A percentile compares a stretch with the other conserved stretches of the same genome.
phyloP scores from a whole-genome alignment of 768 basidiomycete species.

The Candolleomyces efflorescens region DNA sequence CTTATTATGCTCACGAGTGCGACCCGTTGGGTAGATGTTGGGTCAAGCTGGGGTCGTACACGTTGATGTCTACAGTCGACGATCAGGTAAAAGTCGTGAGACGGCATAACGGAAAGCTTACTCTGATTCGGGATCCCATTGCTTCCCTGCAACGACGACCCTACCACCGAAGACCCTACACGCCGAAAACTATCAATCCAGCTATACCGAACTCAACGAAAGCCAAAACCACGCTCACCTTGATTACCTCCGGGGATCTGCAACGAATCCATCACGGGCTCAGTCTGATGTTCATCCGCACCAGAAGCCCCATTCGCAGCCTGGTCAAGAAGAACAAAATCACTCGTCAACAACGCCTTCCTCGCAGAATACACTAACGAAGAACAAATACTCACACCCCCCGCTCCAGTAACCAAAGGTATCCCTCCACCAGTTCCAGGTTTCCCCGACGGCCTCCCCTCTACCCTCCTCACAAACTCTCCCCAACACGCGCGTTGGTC shows the following conservation, averaged over 20 bases:
- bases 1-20: neutral
- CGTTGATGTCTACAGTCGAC: conserved; percentile 1
- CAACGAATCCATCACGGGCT: conserved; percentile 3
- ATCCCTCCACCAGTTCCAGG: neutral
- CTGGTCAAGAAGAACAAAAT: conserved; percentile 2
- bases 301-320: neutral
- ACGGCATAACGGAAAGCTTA: neutral
- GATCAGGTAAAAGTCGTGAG: neutral
- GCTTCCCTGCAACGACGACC: neutral
- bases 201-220: neutral
- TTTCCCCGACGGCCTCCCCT: conserved; percentile 38
- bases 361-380: neutral
- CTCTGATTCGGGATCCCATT: neutral
- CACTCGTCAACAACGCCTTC: conserved; percentile 1
- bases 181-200: neutral
- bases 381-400: conserved; percentile 2
- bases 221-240: neutral
- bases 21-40: neutral
- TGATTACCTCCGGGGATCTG: neutral
- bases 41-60: conserved; percentile 4
- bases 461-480: conserved; percentile 61
- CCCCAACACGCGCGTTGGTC: conserved; percentile 64
- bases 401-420: neutral
- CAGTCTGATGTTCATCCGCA: neutral
- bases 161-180: neutral